Evolutionary conservation across 2,329 filamentous ascomycete species (phyloP).

Genomic region (Cryphonectria carpinicola): DNA sequence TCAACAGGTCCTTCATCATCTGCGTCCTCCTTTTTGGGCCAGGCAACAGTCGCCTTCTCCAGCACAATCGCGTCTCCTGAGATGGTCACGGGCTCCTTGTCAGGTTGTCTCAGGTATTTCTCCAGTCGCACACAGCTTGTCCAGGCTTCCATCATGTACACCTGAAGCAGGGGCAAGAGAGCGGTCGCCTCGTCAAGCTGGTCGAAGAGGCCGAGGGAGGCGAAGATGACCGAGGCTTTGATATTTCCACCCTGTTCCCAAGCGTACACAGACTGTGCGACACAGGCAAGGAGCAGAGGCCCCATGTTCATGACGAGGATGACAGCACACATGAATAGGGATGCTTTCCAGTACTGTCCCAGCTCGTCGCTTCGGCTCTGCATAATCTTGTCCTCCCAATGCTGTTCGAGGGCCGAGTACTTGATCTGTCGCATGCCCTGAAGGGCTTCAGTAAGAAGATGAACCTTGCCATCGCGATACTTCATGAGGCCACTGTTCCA

Average conservation of each 20-base stretch:
- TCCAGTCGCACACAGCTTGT: slow-evolving; percentile 41
- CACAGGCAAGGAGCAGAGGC: slow-evolving; percentile 40
- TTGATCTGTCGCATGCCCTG: slow-evolving; percentile 45
- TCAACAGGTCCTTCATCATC: slow-evolving; percentile 28
- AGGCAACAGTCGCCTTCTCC: slow-evolving; percentile 39
- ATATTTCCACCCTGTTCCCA: slow-evolving; percentile 38
- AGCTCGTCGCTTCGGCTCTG: slow-evolving; percentile 42
- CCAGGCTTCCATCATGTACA: slow-evolving; percentile 42
- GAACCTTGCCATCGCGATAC: slow-evolving; percentile 41
- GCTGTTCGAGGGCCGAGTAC: slow-evolving; percentile 42
- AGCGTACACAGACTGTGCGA: slow-evolving; percentile 39
- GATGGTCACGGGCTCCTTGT: slow-evolving; percentile 35
- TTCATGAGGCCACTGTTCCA: slow-evolving; percentile 38
- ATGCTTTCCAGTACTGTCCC: slow-evolving; percentile 39
- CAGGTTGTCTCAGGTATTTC: slow-evolving; percentile 39
- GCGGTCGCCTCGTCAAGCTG: slow-evolving; percentile 41
- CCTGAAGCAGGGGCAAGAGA: slow-evolving; percentile 39
- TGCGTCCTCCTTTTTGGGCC: slow-evolving; percentile 38
- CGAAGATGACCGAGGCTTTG: slow-evolving; percentile 42
- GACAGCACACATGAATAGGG: slow-evolving; percentile 37
- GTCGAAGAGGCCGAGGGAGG: slow-evolving; percentile 41
- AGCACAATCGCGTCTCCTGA: slow-evolving; percentile 36
- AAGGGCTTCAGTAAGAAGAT: slow-evolving; percentile 41
- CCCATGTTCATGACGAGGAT: slow-evolving; percentile 39
- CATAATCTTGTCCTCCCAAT: slow-evolving; percentile 42